These are phyloP conservation scores for Neurospora discreta DNA, from an alignment of 495 filamentous ascomycete species.

Conservation along the genomic window DNA sequence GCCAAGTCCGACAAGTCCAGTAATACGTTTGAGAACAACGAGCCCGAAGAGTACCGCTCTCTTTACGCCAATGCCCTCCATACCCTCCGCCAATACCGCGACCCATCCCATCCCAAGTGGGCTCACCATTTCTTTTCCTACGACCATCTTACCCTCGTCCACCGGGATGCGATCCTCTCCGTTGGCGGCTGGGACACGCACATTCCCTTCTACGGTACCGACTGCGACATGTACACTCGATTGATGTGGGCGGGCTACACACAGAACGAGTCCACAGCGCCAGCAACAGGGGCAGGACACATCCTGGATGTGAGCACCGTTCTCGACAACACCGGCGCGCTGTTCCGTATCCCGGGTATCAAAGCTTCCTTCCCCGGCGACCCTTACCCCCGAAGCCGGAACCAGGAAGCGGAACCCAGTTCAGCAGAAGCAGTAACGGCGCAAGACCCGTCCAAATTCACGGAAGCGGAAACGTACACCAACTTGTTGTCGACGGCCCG, in stretches of 20 bases:
- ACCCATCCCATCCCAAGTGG: constrained; percentile 27
- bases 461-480: constrained; percentile 24
- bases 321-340: constrained; percentile 33
- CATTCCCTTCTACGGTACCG: constrained; percentile 47
- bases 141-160: constrained; percentile 47
- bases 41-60: constrained; percentile 18
- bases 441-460: background rate
- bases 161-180: constrained; percentile 37
- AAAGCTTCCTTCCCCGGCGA: constrained; percentile 21
- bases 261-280: constrained; percentile 22
- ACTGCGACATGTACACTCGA: constrained; percentile 38
- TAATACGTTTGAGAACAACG: constrained; percentile 13
- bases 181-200: constrained; percentile 51
- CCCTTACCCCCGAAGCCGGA: constrained; percentile 2
- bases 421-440: too few relatives aligned
- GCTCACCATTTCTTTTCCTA: constrained; percentile 45
- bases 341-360: constrained; percentile 28
- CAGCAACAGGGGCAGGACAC: constrained; percentile 26
- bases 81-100: constrained; percentile 24
- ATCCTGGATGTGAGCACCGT: constrained; percentile 39
- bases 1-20: background rate
- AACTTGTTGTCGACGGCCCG: constrained; percentile 20
- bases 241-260: constrained; percentile 42
- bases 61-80: constrained; percentile 39
- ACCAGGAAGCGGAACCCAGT: too few relatives aligned